Base-by-base conservation (phyloP, 1,284 basidiomycete species). In the Cerrena zonata region DNA sequence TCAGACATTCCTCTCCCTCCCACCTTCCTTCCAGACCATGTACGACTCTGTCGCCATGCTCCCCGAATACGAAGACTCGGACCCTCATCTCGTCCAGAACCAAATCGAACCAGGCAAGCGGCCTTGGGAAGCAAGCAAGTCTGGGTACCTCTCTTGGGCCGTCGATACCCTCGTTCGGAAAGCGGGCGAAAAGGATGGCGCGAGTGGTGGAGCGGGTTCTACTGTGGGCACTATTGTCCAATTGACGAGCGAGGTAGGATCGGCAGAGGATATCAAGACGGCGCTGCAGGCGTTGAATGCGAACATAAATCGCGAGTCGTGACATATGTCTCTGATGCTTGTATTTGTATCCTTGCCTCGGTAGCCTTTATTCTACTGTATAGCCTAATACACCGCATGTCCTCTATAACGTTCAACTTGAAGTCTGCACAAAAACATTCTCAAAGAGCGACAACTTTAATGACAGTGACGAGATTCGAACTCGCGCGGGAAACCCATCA, bases 111-210 rank as follows among this genome's bases (percentile, higher is more conserved):
- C 80, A 0, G 81, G 83, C 5, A 87, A 86, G 64, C 75, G 83
- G 10, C 73, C 74, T 25, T 89, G 86, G 86, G 86, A 89, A 67
- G 79, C 75, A 24, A 78, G 73, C 59, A 77, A 75, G 63, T 73
- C 73, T 0, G 85, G 84, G 5, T 89, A 89, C 62, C 60, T 79
- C 5, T 79, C 79, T 53, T 89, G 86, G 86, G 84, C 82, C 1
- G 70, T 79, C 1, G 70, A 71, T 13, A 75, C 82, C 59, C 64
- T 86, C 11, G 61, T 81, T 47, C 75, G 69, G 30, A 68, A 74
- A n/a, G 75, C 70, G 53, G 67, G 68, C 23, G 67, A 65, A 38
- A 68, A 61, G 21, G 68, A 66, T 48, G 67, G 58, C 3, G 45
- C 49, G 2, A 59, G 55, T 10, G 60, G 58, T 45, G 58, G 60